Evolutionary conservation across 305 asterid genomes (phyloP), one percentile per base, ranked within the genome.

Genomic region (Rubia tinctorum): DNA sequence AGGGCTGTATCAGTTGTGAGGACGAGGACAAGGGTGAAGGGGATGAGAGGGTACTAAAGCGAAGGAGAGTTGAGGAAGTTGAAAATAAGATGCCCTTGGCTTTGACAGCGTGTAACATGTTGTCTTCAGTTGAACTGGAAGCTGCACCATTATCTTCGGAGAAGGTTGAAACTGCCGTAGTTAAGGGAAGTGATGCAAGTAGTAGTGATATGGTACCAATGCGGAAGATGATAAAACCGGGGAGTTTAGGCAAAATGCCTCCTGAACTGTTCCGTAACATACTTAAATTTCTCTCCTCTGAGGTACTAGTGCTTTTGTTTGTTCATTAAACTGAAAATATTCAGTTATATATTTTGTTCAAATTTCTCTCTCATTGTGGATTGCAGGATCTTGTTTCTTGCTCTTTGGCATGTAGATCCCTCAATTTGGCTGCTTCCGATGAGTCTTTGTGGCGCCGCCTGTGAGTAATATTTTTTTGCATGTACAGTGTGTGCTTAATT

Each of bases 391-490:
- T 93, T 76, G 88, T 86, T 79, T 82, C 97, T 8, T 93, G 98
- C 81, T 87, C 96, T 18, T 62, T 89, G 89, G 96, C 87, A 58
- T 93, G 97, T 82, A 88, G 85, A 83, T 91, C 89, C 84, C 85
- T 93, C 44, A 88, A 83, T 75, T 76, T 73, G 85, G 95, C 93
- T 80, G 95, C 98, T 79, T 81, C 95, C 17, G 98, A 91, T 72
- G 98, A 93, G 80, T 88, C 96, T 39, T 79, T 93, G 87, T 93
- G 98, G 98, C 95, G 96, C 69, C 92, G 93, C 86, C 82, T 93
- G 98, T 93, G 77, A 91, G 96, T 87, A 72, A 55, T 75, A 34
- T 51, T 37, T 72, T 75, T 78, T 75, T 43, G 14, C 49, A 6
- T 56, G 47, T 9, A 47, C 9, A 22, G 60, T 73, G 67, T 72